Percentiles rank a stretch among this genome's conserved stretches.
phyloP scores from a whole-genome alignment of 108 stramenopile species.

The Cyclotella cryptica region DNA sequence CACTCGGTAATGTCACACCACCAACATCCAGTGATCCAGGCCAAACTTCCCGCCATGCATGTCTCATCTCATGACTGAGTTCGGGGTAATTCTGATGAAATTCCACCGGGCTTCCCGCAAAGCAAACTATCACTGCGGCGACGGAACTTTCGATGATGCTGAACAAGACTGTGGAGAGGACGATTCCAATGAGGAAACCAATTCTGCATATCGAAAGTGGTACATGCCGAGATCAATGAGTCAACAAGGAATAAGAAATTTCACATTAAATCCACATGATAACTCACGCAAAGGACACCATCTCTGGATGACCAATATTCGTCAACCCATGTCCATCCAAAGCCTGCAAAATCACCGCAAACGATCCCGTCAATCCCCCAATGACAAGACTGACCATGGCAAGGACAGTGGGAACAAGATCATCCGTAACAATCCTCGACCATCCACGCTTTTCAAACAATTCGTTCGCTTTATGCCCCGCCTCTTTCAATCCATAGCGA shows the following conservation, averaged over 20 bases:
- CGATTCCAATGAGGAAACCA: constrained; percentile 78
- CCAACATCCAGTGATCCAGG: constrained; percentile 81
- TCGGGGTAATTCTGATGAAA: constrained; percentile 88
- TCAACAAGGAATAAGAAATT: not conserved
- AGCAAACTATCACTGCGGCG: constrained; percentile 90
- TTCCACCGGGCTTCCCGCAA: constrained; percentile 86
- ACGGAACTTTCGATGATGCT: constrained; percentile 84
- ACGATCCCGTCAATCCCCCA: constrained; percentile 76
- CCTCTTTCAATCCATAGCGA: constrained; percentile 78
- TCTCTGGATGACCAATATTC: constrained; percentile 55
- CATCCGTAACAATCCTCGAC: constrained; percentile 89
- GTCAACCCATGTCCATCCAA: constrained; percentile 61
- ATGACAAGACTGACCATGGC: constrained; percentile 76
- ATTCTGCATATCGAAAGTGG: constrained; percentile 34
- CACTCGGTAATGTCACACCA: not conserved
- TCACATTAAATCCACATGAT: not conserved
- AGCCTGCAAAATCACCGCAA: constrained; percentile 67
- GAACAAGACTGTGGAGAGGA: constrained; percentile 77
- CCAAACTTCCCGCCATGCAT: constrained; percentile 89
- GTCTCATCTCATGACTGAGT: constrained; percentile 78
- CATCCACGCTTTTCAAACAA: constrained; percentile 88
- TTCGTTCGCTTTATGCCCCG: constrained; percentile 72
- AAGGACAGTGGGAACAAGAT: constrained; percentile 82
- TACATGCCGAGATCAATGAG: not conserved
- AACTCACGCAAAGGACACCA: constrained; percentile 69